These are phyloP conservation scores for Kwoniella dejecticola DNA, from an alignment of 768 basidiomycete species.

Conservation along the genomic window DNA sequence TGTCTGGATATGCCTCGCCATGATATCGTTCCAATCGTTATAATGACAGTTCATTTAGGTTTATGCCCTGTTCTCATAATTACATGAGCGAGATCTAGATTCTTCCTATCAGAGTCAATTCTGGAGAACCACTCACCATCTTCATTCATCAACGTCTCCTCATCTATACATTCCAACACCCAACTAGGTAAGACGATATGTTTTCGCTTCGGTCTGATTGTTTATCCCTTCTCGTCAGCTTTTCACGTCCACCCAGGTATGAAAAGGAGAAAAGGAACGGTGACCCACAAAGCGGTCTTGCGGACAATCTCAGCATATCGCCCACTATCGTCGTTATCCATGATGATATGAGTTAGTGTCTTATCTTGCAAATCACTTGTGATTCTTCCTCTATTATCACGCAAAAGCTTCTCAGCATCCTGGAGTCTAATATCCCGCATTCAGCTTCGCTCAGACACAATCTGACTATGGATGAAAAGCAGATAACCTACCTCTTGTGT, in stretches of 20 bases:
- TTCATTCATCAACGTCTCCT: slow-evolving; percentile 79
- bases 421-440: slow-evolving; percentile 69
- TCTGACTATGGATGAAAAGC: no score
- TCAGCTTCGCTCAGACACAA: no score
- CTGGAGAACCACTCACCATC: slow-evolving; percentile 63
- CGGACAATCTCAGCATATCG: slow-evolving; percentile 71
- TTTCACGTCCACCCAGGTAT: no score
- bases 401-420: slow-evolving; percentile 62
- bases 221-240: not conserved
- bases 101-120: slow-evolving; percentile 1
- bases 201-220: slow-evolving; percentile 73
- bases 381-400: slow-evolving; percentile 71
- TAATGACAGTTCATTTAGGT: slow-evolving; percentile 2
- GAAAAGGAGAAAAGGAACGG: no score
- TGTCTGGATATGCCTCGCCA: no score
- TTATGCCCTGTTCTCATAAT: slow-evolving; percentile 8
- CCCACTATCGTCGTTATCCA: slow-evolving; percentile 78
- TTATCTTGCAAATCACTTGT: slow-evolving; percentile 67
- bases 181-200: slow-evolving; percentile 77
- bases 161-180: slow-evolving; percentile 76
- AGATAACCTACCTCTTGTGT: slow-evolving; percentile 61
- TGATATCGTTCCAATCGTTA: not conserved
- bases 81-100: no score
- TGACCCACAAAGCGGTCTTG: slow-evolving; percentile 71
- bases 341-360: slow-evolving; percentile 80